Evolutionary conservation across 2,329 filamentous ascomycete species (phyloP).

Genomic region (Didymella pinodella): DNA sequence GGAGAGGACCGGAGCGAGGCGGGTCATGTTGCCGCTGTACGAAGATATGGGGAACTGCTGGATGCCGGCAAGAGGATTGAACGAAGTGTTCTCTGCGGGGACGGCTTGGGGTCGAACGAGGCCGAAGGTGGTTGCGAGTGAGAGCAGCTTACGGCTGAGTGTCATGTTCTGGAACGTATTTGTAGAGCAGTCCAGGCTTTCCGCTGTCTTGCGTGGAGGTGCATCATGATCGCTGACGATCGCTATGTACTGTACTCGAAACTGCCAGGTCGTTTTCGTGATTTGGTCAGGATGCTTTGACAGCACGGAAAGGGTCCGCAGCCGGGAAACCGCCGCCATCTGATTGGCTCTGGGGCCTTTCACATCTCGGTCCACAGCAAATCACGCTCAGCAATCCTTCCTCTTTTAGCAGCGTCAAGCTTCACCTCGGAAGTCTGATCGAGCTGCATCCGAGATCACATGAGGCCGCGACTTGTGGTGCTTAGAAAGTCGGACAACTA

Average conservation of each 20-base stretch:
- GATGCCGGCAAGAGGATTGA: constrained; percentile 36
- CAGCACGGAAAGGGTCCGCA: constrained; percentile 36
- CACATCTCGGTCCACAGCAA: not conserved
- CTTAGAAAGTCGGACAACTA: not conserved
- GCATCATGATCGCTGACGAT: constrained; percentile 25
- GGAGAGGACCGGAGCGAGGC: constrained; percentile 50
- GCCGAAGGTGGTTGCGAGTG: constrained; percentile 26
- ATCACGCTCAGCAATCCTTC: not conserved
- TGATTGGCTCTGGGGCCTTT: not conserved
- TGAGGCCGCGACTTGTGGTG: constrained; percentile 8
- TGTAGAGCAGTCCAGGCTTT: not conserved
- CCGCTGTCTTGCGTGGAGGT: constrained; percentile 6
- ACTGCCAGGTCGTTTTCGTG: constrained; percentile 16
- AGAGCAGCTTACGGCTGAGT: constrained; percentile 22
- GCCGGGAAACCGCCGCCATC: not conserved
- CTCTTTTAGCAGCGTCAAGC: not conserved
- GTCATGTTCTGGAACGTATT: constrained; percentile 25
- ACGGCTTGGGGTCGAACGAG: constrained; percentile 16
- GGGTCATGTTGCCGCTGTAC: constrained; percentile 40
- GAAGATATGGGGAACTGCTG: constrained; percentile 40
- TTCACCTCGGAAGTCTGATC: not conserved
- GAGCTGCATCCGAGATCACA: constrained; percentile 17
- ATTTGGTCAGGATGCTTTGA: constrained; percentile 28
- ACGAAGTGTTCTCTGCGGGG: constrained; percentile 32
- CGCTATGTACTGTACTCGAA: not conserved